These are phyloP conservation scores for Globisporangium rhizosaccharum DNA, from an alignment of 352 stramenopile species.

Conservation along the genomic window DNA sequence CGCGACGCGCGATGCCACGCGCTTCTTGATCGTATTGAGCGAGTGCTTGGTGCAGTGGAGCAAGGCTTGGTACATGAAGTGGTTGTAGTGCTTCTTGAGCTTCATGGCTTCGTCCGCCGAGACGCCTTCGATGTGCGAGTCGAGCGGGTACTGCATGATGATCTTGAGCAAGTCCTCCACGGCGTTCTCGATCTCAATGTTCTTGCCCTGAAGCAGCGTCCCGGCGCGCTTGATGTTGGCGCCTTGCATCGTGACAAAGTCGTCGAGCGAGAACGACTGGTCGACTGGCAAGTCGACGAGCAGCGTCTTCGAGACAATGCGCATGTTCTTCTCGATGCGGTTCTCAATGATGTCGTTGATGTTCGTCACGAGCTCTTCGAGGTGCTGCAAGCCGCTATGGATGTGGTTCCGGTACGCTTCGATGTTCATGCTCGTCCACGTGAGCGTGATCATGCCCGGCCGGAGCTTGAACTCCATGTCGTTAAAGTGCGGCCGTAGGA, in stretches of 20 bases:
- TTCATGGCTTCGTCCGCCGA: constrained; percentile 93
- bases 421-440: constrained; percentile 99
- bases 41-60: constrained; percentile 98
- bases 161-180: constrained; percentile 97
- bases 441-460: constrained; percentile 98
- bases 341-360: constrained; percentile 99
- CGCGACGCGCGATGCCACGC: constrained; percentile 89
- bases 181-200: constrained; percentile 97
- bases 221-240: constrained; percentile 91
- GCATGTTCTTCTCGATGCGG: constrained; percentile 98
- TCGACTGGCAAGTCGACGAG: constrained; percentile 96
- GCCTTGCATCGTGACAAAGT: constrained; percentile 97
- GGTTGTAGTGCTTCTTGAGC: constrained; percentile 98
- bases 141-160: constrained; percentile 93
- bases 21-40: constrained; percentile 98
- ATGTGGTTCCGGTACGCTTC: constrained; percentile 96
- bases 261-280: constrained; percentile 95
- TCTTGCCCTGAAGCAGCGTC: constrained; percentile 94
- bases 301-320: constrained; percentile 96
- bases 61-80: constrained; percentile 98
- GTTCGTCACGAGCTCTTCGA: constrained; percentile 97
- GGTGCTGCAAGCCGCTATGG: constrained; percentile 89
- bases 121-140: constrained; percentile 93
- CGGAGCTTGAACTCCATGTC: constrained; percentile 99
- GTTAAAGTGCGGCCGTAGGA: constrained; percentile 96